These are phyloP conservation scores for Ormosia semicastrata DNA, from an alignment of 306 rosid genomes.

Conservation along the genomic window DNA sequence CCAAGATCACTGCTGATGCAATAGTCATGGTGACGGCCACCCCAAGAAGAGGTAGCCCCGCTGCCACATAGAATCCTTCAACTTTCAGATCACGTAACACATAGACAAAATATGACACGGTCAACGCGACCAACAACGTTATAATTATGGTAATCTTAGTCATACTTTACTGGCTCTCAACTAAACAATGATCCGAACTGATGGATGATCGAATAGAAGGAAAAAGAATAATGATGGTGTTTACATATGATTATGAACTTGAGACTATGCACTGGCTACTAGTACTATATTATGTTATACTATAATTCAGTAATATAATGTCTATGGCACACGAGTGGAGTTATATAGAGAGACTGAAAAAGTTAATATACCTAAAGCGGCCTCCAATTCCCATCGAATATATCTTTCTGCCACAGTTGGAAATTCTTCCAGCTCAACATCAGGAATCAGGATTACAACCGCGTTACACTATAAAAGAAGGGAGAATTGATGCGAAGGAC, in stretches of 20 bases:
- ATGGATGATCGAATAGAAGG: background rate
- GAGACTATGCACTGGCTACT: background rate
- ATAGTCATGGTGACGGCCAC: background rate
- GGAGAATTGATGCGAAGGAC: no score
- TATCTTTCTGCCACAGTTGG: background rate
- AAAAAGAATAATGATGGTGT: background rate
- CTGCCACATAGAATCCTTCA: conserved; percentile 8
- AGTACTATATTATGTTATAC: background rate
- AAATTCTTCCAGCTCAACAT: conserved; percentile 17
- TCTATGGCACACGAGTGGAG: background rate
- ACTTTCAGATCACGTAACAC: background rate
- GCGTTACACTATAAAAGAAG: background rate
- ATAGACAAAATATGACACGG: background rate
- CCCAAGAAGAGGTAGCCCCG: conserved; percentile 6
- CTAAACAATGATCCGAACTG: background rate
- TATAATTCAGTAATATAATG: no score
- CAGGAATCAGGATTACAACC: background rate
- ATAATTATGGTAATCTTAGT: conserved; percentile 6
- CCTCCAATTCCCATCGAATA: background rate
- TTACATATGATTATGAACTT: background rate
- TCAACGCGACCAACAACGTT: conserved; percentile 23
- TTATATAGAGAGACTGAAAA: background rate
- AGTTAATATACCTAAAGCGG: background rate
- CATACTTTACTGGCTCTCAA: background rate
- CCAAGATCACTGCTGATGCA: conserved; percentile 19